Evolutionary conservation across 2,329 filamentous ascomycete genomes (phyloP).

Genomic region (Ilyonectria robusta): DNA sequence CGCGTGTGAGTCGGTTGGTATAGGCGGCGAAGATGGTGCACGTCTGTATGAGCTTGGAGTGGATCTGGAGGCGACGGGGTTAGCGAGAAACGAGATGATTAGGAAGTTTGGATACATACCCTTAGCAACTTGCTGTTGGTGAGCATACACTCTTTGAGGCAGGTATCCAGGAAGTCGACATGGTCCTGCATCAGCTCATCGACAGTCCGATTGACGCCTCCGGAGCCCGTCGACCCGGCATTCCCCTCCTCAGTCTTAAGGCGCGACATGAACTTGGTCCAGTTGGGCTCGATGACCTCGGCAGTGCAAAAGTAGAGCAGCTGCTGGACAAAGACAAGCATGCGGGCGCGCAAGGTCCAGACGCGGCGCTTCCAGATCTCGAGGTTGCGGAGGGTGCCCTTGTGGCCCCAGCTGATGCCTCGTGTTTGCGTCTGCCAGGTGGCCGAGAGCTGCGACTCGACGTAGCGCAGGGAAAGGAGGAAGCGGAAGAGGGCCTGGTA

Average conservation of each 20-base stretch:
- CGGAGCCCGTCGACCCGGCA: conserved; percentile 43
- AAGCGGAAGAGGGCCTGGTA: conserved; percentile 98
- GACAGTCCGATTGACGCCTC: conserved; percentile 76
- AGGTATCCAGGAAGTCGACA: conserved; percentile 97
- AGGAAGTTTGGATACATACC: conserved; percentile 64
- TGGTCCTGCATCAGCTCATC: conserved; percentile 99
- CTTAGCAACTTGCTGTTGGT: conserved; percentile 95
- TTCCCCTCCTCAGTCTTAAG: conserved; percentile 74
- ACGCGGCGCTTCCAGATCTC: conserved; percentile 95
- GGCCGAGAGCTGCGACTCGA: conserved; percentile 87
- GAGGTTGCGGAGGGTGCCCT: conserved; percentile 78
- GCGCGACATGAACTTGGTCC: conserved; percentile 92
- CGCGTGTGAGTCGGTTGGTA: conserved; percentile 87
- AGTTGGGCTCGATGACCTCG: conserved; percentile 98
- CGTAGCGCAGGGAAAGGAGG: conserved; percentile 87
- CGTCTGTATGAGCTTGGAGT: conserved; percentile 96
- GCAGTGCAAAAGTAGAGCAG: conserved; percentile 96
- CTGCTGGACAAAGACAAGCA: conserved; percentile 98
- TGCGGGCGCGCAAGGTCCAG: conserved; percentile 91
- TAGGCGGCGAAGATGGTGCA: conserved; percentile 95
- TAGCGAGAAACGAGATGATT: conserved; percentile 22
- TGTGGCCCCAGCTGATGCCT: conserved; percentile 85
- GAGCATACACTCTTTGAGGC: conserved; percentile 98
- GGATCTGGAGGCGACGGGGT: conserved; percentile 73
- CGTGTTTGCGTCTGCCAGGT: conserved; percentile 94